Evolutionary conservation across 2,329 filamentous ascomycete genomes (phyloP), one percentile per base, ranked within the genome.

Genomic region (Epichloe gansuensis): DNA sequence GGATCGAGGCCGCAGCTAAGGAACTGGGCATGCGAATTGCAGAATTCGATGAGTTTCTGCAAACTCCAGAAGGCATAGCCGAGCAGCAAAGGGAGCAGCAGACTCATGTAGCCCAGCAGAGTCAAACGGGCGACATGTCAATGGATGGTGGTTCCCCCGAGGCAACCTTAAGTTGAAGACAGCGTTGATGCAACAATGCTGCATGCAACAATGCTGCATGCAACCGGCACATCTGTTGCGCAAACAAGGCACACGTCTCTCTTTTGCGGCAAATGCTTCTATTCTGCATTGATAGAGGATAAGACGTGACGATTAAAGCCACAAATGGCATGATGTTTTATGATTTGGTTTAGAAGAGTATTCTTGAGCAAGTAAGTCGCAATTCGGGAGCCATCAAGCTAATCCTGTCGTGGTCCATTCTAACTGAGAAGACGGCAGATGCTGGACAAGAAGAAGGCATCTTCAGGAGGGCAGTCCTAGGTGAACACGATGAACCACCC

Each of bases 21-120:
- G 74, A 80, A 63, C 68, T 81, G 35, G 76, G 74, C 6, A 67
- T 77, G 58, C 71, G 74, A 31, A 71, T 80, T 44, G 67, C 70
- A 21, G 71, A 77, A 55, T 78, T 75, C 56, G 73, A 77, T 54
- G 74, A 77, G 46, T 69, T 66, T 27, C 52, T 64, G 13, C 53
- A 55, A 8, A 60, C 59, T 2, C 54, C 60, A 6, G 63, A 64
- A 43, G 60, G 61, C 12, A 53, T 61, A 23, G 57, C 51, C 15
- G 59, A 61, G 46, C 61, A 66, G 42, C 58, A 62, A 41, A 54
- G 56, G n/a, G 55, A 58, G 34, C 51, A 59, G 35, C 50, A 47
- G 45, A 49, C 21, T 9, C 44, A 52, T 6, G n/a, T 51, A 9
- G 54, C 38, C 11, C 53, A 59, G 36, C 61, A 62, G 50, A 59